Conservation (phyloP, 768 basidiomycete genomes). For the Lentinula sp. region DNA sequence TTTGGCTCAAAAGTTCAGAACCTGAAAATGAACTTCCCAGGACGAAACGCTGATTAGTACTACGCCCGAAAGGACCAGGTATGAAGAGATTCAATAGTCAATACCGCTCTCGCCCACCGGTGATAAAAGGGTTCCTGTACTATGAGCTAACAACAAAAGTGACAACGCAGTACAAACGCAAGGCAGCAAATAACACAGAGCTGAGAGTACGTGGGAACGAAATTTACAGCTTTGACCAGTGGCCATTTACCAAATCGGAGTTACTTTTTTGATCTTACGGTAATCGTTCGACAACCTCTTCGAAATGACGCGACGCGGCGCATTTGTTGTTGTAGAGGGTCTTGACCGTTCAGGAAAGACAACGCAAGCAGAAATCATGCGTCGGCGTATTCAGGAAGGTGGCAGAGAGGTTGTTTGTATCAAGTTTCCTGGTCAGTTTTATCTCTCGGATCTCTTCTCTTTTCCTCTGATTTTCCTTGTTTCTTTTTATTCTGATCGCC, state of each 20-base stretch:
- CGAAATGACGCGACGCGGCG: constrained; percentile 37
- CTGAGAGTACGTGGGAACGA: neutral
- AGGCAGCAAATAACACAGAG: neutral
- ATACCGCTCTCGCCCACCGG: too few species aligned
- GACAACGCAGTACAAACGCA: too few species aligned
- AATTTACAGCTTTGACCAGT: neutral
- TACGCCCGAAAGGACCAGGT: too few species aligned
- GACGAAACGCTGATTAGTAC: too few species aligned
- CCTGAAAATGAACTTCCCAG: too few species aligned
- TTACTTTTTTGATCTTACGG: neutral
- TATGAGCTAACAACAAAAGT: too few species aligned
- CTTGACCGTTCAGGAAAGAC: constrained; percentile 95
- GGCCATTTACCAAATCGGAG: neutral
- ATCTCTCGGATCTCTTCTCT: neutral
- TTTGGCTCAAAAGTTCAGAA: too few species aligned
- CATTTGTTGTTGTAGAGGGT: constrained; percentile 92
- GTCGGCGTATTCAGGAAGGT: constrained; percentile 41
- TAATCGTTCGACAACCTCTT: too few species aligned
- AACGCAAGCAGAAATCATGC: constrained; percentile 70
- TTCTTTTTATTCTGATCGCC: neutral
- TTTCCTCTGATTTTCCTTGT: neutral
- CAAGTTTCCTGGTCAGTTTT: constrained; percentile 82
- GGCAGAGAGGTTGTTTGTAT: constrained; percentile 48
- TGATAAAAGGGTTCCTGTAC: too few species aligned
- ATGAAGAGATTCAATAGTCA: too few species aligned